Evolutionary conservation across 495 filamentous ascomycete species (phyloP).

Genomic region (Penicillium atrosanguineum): DNA sequence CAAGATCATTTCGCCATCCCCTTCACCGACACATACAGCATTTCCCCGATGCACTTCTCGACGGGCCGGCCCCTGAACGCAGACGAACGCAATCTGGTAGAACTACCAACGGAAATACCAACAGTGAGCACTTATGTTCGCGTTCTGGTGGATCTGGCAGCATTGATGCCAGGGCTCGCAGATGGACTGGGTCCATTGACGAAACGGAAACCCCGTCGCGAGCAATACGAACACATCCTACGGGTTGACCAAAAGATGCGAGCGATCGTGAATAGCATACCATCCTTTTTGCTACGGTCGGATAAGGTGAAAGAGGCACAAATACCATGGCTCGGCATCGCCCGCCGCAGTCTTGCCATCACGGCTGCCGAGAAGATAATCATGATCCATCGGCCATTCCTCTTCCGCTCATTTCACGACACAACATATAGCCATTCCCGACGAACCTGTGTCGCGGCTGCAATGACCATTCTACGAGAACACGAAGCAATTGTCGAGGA

Average conservation of each 20-base stretch:
- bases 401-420: conserved; percentile 42
- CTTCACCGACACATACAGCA: conserved; percentile 46
- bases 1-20: conserved; percentile 51
- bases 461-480: conserved; percentile 46
- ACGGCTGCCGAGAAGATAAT: conserved; percentile 51
- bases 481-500: conserved; percentile 32
- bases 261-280: conserved; percentile 31
- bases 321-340: conserved; percentile 37
- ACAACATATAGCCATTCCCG: conserved; percentile 39
- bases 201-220: conserved; percentile 23
- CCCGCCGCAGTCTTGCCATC: conserved; percentile 40
- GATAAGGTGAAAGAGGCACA: conserved; percentile 30
- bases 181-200: conserved; percentile 38
- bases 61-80: conserved; percentile 40
- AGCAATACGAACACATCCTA: conserved; percentile 45
- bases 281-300: conserved; percentile 27
- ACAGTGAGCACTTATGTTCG: conserved; percentile 39
- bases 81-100: conserved; percentile 36
- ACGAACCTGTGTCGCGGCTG: conserved; percentile 43
- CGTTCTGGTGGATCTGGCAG: conserved; percentile 38
- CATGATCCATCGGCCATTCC: conserved; percentile 50
- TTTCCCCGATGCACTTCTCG: conserved; percentile 41
- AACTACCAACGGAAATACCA: conserved; percentile 31
- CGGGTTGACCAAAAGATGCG: conserved; percentile 43
- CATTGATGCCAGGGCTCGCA: conserved; percentile 38